Evolutionary conservation across 176 grass and related monocot species (phyloP), one percentile per base, ranked within the genome.

Genomic region (Stipa capillata): DNA sequence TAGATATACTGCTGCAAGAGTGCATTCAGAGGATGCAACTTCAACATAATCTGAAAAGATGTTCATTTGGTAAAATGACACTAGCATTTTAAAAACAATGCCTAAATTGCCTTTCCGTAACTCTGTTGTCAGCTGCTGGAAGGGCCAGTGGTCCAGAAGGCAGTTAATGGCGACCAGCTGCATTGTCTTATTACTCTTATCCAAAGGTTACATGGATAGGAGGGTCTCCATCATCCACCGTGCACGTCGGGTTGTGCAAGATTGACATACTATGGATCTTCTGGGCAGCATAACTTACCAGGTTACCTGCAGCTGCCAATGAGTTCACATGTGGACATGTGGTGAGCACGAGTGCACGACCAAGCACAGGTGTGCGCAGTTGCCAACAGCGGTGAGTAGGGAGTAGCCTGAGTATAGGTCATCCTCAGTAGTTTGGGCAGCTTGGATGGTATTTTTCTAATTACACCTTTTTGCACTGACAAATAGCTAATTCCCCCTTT

Each of bases 321-420:
- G n/a, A 40, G 62, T 39, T 65, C 62, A 65, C 62, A 65, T 23
- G n/a, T n/a, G n/a, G n/a, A n/a, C n/a, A n/a, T n/a, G 31, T 34
- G 59, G 59, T 50, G 44, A 33, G 45, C 12, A 49, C 2, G 5
- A 72, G 44, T 33, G 14, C 18, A 53, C 36, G n/a, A n/a, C n/a
- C n/a, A n/a, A n/a, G n/a, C n/a, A n/a, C n/a, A n/a, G n/a, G n/a
- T n/a, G n/a, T n/a, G n/a, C n/a, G 45, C 32, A 73, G 57, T 77
- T 77, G 44, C 31, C 57, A 63, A 40, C 18, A 77, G 57, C 6
- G 3, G 57, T 11, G 0, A 77, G 40, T 62, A 77, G 40, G 56
- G 41, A 63, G 57, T 63, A 77, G 60, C 41, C 55, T 62, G 12
- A 77, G 41, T 77, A 77, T 44, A 63, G 27, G 18, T 34, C 74